Conservation (phyloP, 164 flowering plant species). For the Amborella trichopoda region DNA sequence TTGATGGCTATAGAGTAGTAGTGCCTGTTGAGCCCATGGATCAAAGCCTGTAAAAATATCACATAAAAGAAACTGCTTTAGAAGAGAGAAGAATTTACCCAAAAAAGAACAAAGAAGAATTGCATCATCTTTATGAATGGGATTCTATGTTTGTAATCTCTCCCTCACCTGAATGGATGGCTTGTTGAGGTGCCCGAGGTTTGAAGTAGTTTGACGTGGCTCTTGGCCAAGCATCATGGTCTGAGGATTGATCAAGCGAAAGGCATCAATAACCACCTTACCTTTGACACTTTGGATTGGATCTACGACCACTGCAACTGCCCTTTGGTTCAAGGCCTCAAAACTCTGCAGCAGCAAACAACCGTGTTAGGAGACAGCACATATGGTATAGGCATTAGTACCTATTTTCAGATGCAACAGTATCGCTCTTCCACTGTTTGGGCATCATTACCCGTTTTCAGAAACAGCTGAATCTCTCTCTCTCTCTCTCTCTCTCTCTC, state of each 20-base stretch:
- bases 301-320: slow-evolving; percentile 26
- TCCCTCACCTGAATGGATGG: slow-evolving; percentile 27
- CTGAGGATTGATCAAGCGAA: slow-evolving; percentile 89
- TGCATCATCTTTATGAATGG: too few species aligned
- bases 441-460: too few species aligned
- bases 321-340: slow-evolving; percentile 37
- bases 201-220: slow-evolving; percentile 93
- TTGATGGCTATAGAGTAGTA: slow-evolving; percentile 95
- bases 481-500: too few species aligned
- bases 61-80: neutral
- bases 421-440: too few species aligned
- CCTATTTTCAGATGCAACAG: too few species aligned
- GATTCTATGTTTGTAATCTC: too few species aligned
- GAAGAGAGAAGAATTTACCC: too few species aligned
- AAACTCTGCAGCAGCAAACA: slow-evolving; percentile 50
- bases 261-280: slow-evolving; percentile 93
- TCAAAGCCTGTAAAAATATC: slow-evolving; percentile 52
- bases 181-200: slow-evolving; percentile 40
- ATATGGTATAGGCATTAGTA: too few species aligned
- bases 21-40: slow-evolving; percentile 90
- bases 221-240: slow-evolving; percentile 95
- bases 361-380: neutral
- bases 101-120: too few species aligned
- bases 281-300: slow-evolving; percentile 94
- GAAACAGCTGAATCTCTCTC: too few species aligned